A percentile compares a stretch with the other conserved stretches of the same genome.
Conservation (phyloP, 1,139 yeast genomes). For the Candida sp. region DNA sequence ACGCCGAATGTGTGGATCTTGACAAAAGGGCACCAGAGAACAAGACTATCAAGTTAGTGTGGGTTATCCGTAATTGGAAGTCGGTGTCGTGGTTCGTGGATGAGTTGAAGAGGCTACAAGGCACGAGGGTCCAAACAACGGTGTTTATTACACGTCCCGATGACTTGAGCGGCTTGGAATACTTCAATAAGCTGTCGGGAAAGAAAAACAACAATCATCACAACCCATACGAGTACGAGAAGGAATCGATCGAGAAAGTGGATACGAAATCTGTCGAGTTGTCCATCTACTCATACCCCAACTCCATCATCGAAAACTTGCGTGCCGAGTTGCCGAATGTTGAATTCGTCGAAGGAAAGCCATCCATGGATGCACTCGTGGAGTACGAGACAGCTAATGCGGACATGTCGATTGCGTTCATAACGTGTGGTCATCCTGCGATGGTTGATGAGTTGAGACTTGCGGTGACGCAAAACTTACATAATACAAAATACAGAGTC, state of each 20-base stretch:
- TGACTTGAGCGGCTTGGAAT: constrained; percentile 6
- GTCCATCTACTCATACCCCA: constrained; percentile 6
- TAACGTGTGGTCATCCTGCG: constrained; percentile 41
- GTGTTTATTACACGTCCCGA: constrained; percentile 35
- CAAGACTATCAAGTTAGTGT: constrained; percentile 29
- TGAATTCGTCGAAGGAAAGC: constrained; percentile 32
- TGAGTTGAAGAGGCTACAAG: constrained; percentile 25
- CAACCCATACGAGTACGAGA: constrained; percentile 1
- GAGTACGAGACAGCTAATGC: constrained; percentile 24
- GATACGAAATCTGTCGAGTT: constrained; percentile 18
- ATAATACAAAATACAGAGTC: constrained; percentile 22
- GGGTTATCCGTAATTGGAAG: constrained; percentile 49
- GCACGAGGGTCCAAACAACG: constrained; percentile 27
- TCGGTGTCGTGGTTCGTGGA: constrained; percentile 37
- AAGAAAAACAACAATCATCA: background rate
- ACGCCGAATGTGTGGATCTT: constrained; percentile 36
- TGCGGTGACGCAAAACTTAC: constrained; percentile 24
- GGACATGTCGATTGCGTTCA: constrained; percentile 33
- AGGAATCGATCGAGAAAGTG: constrained; percentile 8
- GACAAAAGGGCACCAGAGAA: constrained; percentile 30
- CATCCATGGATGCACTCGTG: constrained; percentile 27
- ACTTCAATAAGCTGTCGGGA: background rate
- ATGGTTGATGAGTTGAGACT: constrained; percentile 38
- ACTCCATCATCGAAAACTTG: constrained; percentile 6
- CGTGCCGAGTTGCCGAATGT: constrained; percentile 22